Base-by-base conservation (phyloP, 176 grass and related monocot species). In the Rhynchospora breviuscula region DNA sequence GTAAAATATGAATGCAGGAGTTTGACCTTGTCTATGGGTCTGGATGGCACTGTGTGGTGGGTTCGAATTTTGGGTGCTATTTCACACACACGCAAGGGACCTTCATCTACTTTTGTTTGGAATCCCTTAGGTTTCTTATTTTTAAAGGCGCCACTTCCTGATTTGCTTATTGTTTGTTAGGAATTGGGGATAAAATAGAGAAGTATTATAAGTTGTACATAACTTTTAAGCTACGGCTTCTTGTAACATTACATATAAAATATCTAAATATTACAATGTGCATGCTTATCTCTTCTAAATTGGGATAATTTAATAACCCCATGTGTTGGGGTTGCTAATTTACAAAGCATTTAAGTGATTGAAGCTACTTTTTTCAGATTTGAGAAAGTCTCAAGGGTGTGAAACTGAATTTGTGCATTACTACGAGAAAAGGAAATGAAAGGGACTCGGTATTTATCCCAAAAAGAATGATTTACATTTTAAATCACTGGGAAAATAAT, bases 21-120 rank as follows among this genome's bases (percentile, higher is more conserved):
- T 95, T 98, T 31, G 96, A 98, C 84, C n/a, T 85, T 46, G 73
- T 90, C 33, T 90, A 98, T 25, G 96, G 96, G 0, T 25, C 88
- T 0, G 91, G 93, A 29, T 98, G 93, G 96, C 96, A 98, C n/a
- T 98, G 96, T 57, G 96, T 98, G 23, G 96, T 98, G 0, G 96
- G 96, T 68, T 91, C 86, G 31, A 93, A 82, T 81, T 98, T 98
- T 63, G 96, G 96, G 47, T 95, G 96, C 88, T 98, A 91, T 91
- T 95, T 98, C 87, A 95, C 96, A 74, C 96, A 98, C 77, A 87
- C 88, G 35, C 49, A 85, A 21, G 93, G 96, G 74, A 98, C 82
- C 88, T 98, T 98, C 86, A 93, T 98, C 75, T 98, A 95, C 89
- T 98, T 98, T 80, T 86, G 43, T 8, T 89, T 93, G 80, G 93